These are phyloP conservation scores for Chlorella vulgaris DNA, from an alignment of 139 green algal species.

Conservation along the genomic window DNA sequence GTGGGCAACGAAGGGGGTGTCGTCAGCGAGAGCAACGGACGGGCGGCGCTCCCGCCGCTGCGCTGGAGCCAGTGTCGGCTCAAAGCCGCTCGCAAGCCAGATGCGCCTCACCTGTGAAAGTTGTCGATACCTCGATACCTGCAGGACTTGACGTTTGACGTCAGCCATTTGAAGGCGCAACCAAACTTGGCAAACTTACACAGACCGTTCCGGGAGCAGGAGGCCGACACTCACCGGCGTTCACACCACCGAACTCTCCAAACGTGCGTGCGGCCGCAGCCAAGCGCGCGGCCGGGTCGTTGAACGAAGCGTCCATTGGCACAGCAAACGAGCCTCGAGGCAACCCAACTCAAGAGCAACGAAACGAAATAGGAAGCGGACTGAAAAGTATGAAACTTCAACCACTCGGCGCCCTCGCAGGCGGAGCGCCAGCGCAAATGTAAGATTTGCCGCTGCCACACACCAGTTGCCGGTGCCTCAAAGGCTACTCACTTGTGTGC, in stretches of 20 bases:
- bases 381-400: no score
- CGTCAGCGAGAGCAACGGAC: neutral
- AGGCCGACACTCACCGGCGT: slow-evolving; percentile 25
- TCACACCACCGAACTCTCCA: slow-evolving; percentile 58
- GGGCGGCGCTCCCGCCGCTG: neutral
- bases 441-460: no score
- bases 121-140: slow-evolving; percentile 53
- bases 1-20: neutral
- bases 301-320: no score
- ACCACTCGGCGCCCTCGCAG: no score
- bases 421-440: no score
- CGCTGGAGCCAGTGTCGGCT: neutral
- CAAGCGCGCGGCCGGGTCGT: slow-evolving; percentile 23
- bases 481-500: no score
- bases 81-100: neutral
- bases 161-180: neutral
- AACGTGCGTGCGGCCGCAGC: slow-evolving; percentile 20
- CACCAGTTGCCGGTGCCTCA: no score
- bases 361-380: no score
- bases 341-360: no score
- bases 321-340: no score
- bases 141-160: neutral
- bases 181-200: neutral
- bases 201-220: no score
- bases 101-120: slow-evolving; percentile 53